phyloP scores from a whole-genome alignment of 345 rosid genomes.

The Raphanus raphanistrum region DNA sequence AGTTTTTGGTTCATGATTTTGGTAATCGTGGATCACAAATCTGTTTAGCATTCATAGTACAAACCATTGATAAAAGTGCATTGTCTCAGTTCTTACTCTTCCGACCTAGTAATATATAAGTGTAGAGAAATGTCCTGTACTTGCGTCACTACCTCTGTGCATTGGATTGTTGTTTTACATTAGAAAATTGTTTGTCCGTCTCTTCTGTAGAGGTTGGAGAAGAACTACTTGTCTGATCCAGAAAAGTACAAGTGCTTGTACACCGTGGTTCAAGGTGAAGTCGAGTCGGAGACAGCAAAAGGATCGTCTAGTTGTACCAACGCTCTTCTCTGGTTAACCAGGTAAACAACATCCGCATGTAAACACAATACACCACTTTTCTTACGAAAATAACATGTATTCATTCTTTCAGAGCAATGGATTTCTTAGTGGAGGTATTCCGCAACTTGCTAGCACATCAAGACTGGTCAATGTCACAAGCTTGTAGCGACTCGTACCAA shows the following conservation, averaged over 20 bases:
- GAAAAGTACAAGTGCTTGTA: conserved; percentile 60
- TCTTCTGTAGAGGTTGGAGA: conserved; percentile 73
- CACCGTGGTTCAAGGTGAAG: conserved; percentile 74
- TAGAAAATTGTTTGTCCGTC: background rate
- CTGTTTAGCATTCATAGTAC: background rate
- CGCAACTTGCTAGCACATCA: conserved; percentile 72
- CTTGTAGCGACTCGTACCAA: conserved; percentile 73
- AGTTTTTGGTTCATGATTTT: background rate
- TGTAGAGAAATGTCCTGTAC: background rate
- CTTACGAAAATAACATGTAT: background rate
- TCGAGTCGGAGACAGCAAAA: conserved; percentile 70
- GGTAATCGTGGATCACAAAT: background rate
- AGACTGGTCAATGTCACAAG: conserved; percentile 93
- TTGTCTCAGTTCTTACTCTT: background rate
- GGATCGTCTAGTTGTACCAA: conserved; percentile 88
- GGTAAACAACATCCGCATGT: conserved; percentile 39
- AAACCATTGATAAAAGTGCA: background rate
- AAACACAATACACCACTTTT: background rate
- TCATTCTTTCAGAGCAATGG: conserved; percentile 73
- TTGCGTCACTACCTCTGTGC: background rate
- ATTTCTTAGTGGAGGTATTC: conserved; percentile 85
- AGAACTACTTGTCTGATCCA: conserved; percentile 65
- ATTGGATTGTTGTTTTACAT: background rate
- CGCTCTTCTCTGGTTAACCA: conserved; percentile 96
- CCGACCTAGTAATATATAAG: conserved; percentile 6